Base-by-base conservation (phyloP, 345 rosid genomes). In the Linum trigynum region DNA sequence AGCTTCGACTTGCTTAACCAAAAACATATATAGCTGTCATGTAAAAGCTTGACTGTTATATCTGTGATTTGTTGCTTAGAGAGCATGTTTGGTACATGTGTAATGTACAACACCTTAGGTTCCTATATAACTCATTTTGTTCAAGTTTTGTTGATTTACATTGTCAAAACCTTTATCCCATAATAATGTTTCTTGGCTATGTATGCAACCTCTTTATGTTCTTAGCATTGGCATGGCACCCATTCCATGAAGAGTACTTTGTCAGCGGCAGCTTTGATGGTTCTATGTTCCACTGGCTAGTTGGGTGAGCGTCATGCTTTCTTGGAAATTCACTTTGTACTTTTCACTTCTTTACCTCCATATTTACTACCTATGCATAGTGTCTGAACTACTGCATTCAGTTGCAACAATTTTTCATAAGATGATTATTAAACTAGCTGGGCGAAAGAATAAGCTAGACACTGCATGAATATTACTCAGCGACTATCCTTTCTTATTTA, bases 211-310 rank as follows among this genome's bases (percentile, higher is more conserved):
- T 57, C 61, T 23, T 16, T 1, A 37, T 57, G 12, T 15, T 23
- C 32, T 23, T 23, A 92, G 99, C 92, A 55, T 73, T 94, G 96
- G 96, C 96, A 55, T 94, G 97, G 97, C 97, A 94, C 75, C 99
- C 99, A 64, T 88, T 86, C 75, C 96, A 94, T 77, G 99, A 94
- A 78, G 97, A 94, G 75, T 88, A 87, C 78, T 94, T 90, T 74
- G 97, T 94, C 70, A 94, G 99, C 73, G 97, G 99, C 75, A 88
- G 99, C 72, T 79, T 67, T 67, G 99, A 90, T 38, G 99, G 99
- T 32, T 82, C 96, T 70, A 85, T 94, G 69, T 88, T 85, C 79
- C 99, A 94, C 72, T 94, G 99, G 99, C 73, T 81, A 76, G 96
- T 94, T 16, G 99, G 99, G 99, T 94, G 75, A 61, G 75, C 58